These are phyloP conservation scores for Aspergillus indologenus DNA, from an alignment of 495 filamentous ascomycete species.

Conservation along the genomic window DNA sequence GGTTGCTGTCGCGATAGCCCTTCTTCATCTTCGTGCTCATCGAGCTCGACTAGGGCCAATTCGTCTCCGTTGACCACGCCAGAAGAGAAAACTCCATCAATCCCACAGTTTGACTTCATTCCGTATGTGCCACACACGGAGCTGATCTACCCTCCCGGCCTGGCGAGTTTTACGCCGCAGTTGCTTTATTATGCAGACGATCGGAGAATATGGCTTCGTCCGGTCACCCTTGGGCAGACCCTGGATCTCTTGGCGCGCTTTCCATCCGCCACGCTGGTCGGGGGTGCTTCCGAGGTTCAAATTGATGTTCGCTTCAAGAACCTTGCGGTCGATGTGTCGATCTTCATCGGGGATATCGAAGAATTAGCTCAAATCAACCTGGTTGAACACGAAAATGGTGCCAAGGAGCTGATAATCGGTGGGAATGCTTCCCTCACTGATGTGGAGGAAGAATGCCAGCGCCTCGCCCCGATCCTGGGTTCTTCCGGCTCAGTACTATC, in stretches of 20 bases:
- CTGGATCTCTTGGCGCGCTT: constrained; percentile 82
- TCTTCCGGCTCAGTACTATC: constrained; percentile 47
- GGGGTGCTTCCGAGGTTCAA: constrained; percentile 92
- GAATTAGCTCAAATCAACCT: constrained; percentile 77
- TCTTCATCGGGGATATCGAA: constrained; percentile 88
- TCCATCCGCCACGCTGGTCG: constrained; percentile 87
- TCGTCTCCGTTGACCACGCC: not conserved
- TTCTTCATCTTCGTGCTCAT: constrained; percentile 8
- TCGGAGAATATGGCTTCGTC: constrained; percentile 86
- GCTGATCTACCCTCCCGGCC: constrained; percentile 83
- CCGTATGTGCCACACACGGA: constrained; percentile 89
- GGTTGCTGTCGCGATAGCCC: constrained; percentile 63
- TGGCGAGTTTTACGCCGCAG: constrained; percentile 75
- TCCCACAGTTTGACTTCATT: constrained; percentile 62
- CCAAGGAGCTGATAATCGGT: constrained; percentile 68
- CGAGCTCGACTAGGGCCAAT: not conserved
- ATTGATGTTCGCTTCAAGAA: constrained; percentile 98
- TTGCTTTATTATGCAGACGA: constrained; percentile 89
- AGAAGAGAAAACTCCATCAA: not conserved
- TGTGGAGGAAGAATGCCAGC: constrained; percentile 55
- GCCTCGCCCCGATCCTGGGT: constrained; percentile 1
- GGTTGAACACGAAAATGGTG: constrained; percentile 50
- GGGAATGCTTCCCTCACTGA: constrained; percentile 88
- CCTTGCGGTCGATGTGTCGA: constrained; percentile 78
- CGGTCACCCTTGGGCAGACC: constrained; percentile 78